These are phyloP conservation scores for Populus deltoides DNA, from an alignment of 345 rosid species.

Conservation along the genomic window DNA sequence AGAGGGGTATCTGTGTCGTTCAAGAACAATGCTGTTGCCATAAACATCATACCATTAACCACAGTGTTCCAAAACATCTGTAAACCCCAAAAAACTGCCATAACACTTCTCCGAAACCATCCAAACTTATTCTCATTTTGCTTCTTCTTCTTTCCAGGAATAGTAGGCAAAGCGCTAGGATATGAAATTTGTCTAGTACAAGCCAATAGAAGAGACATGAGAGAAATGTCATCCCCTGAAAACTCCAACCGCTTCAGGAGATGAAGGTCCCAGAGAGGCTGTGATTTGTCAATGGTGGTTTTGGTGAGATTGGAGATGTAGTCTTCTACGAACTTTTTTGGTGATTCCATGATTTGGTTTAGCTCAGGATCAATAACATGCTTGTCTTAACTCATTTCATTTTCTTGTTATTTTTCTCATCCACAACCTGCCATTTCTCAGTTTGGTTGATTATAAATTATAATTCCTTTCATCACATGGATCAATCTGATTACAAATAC, in stretches of 20 bases:
- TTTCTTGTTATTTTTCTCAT: slow-evolving; percentile 21
- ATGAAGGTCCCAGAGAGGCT: slow-evolving; percentile 47
- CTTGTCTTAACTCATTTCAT: slow-evolving; percentile 38
- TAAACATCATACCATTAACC: slow-evolving; percentile 24
- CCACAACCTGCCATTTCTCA: slow-evolving; percentile 20
- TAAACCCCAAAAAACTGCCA: slow-evolving; percentile 7
- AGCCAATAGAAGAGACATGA: slow-evolving; percentile 56
- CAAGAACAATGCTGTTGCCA: slow-evolving; percentile 46
- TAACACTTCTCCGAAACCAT: neutral
- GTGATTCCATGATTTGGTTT: slow-evolving; percentile 19
- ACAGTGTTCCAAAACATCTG: slow-evolving; percentile 24
- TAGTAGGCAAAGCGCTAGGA: slow-evolving; percentile 29
- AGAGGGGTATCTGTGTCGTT: slow-evolving; percentile 54
- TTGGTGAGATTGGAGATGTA: slow-evolving; percentile 34
- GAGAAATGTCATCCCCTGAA: slow-evolving; percentile 60
- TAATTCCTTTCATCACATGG: too few species aligned
- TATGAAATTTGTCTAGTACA: slow-evolving; percentile 33
- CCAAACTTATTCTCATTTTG: neutral
- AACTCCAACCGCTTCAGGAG: slow-evolving; percentile 35
- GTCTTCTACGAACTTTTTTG: slow-evolving; percentile 35
- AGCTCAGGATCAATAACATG: slow-evolving; percentile 34
- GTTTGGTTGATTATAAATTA: neutral
- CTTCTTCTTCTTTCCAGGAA: slow-evolving; percentile 23
- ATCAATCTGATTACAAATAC: neutral
- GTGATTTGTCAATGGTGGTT: slow-evolving; percentile 30